Evolutionary conservation across 441 rosid genomes (phyloP).

Genomic region (Erysimum pusillum): DNA sequence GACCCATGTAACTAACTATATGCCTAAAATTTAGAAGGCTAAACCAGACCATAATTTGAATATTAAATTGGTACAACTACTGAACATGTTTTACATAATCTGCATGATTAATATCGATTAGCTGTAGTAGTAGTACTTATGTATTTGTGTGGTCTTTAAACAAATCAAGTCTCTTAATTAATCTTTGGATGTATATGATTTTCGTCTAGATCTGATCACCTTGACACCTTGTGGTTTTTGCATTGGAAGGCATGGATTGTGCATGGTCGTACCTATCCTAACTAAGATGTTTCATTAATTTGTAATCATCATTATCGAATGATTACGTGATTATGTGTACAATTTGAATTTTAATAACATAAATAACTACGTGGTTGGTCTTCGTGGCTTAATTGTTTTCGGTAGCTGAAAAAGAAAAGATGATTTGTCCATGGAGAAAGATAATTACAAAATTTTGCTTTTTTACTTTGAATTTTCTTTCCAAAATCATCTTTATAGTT

Average conservation of each 20-base stretch:
- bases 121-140: conserved; percentile 40
- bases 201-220: conserved; percentile 44
- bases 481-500: conserved; percentile 5
- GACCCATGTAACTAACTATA: conserved; percentile 14
- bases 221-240: conserved; percentile 31
- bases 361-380: conserved; percentile 33
- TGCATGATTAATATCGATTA: conserved; percentile 39
- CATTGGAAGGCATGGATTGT: conserved; percentile 43
- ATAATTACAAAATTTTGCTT: conserved; percentile 4
- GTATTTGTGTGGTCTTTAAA: conserved; percentile 34
- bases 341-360: conserved; percentile 18
- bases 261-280: conserved; percentile 41
- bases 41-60: conserved; percentile 11
- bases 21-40: background rate
- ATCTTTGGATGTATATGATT: conserved; percentile 31
- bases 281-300: conserved; percentile 33
- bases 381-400: conserved; percentile 15
- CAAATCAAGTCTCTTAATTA: conserved; percentile 29
- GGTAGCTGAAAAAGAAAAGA: background rate
- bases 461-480: conserved; percentile 10
- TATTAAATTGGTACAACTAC: conserved; percentile 37
- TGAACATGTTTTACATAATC: conserved; percentile 44
- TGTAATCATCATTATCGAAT: conserved; percentile 34
- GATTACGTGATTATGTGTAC: conserved; percentile 41
- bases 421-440: conserved; percentile 4